A percentile compares a stretch with the other conserved stretches of the same genome.
phyloP scores from a whole-genome alignment of 169 alveolate genomes.

The Plasmodium reichenowi region DNA sequence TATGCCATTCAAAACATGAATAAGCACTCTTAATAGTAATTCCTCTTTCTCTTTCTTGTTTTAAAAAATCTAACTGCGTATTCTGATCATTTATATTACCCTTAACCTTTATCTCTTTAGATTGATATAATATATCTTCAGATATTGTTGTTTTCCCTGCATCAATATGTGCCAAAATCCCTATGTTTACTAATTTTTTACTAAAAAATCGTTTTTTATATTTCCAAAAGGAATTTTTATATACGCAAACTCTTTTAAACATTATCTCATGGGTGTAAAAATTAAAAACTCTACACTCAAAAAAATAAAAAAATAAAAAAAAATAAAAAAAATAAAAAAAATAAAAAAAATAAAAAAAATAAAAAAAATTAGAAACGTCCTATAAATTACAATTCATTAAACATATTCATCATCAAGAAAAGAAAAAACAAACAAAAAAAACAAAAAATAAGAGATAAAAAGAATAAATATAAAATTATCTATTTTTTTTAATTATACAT shows the following conservation, averaged over 20 bases:
- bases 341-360: too few species aligned
- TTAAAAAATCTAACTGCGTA: conserved; percentile 90
- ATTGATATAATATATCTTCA: conserved; percentile 88
- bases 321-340: neutral
- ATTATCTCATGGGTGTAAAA: neutral
- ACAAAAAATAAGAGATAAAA: too few species aligned
- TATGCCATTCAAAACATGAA: conserved; percentile 90
- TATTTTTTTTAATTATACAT: too few species aligned
- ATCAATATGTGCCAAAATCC: conserved; percentile 93
- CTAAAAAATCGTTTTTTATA: conserved; percentile 39
- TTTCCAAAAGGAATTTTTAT: neutral
- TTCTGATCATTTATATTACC: conserved; percentile 91
- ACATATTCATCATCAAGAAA: too few species aligned
- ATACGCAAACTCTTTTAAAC: conserved; percentile 13
- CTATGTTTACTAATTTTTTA: conserved; percentile 79
- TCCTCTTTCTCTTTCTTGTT: conserved; percentile 92
- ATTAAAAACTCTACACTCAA: neutral
- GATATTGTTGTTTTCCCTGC: conserved; percentile 92
- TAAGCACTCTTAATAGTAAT: conserved; percentile 94
- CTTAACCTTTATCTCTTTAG: conserved; percentile 83
- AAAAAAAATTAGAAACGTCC: too few species aligned
- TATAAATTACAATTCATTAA: too few species aligned
- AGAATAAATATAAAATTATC: too few species aligned
- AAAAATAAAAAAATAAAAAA: neutral
- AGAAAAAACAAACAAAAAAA: too few species aligned